Evolutionary conservation across 768 basidiomycete species (phyloP).

Genomic region (Termitomyces eurrhizus): DNA sequence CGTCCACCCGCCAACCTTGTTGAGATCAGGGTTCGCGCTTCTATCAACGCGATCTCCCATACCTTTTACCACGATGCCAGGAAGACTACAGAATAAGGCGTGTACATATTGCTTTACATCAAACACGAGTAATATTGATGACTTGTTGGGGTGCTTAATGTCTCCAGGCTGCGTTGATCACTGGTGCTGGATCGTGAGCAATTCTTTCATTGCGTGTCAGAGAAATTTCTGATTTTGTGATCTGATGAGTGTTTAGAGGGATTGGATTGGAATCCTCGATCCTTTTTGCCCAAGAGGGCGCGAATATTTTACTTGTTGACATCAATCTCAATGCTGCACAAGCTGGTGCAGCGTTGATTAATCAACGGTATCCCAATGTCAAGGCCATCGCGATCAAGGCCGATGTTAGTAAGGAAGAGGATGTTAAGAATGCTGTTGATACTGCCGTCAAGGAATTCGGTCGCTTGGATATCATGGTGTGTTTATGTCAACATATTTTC

Average conservation of each 20-base stretch:
- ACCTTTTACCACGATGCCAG: slow-evolving; percentile 30
- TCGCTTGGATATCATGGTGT: slow-evolving; percentile 93
- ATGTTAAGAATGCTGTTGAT: slow-evolving; percentile 81
- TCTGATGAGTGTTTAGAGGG: slow-evolving; percentile 64
- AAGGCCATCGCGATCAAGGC: slow-evolving; percentile 67
- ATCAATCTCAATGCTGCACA: slow-evolving; percentile 76
- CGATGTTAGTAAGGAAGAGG: slow-evolving; percentile 87
- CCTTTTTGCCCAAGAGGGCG: slow-evolving; percentile 92
- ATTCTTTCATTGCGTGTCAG: neutral
- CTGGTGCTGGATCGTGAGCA: slow-evolving; percentile 85
- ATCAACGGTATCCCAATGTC: slow-evolving; percentile 62
- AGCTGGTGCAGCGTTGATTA: slow-evolving; percentile 60
- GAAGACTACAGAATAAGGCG: slow-evolving; percentile 68
- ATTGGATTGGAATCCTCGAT: slow-evolving; percentile 96
- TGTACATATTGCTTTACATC: neutral
- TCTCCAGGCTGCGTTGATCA: slow-evolving; percentile 69
- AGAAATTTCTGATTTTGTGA: slow-evolving; percentile 8
- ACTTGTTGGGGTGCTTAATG: neutral
- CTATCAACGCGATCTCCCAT: slow-evolving; percentile 4
- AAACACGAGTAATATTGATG: neutral
- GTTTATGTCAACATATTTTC: neutral
- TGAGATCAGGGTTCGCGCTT: neutral
- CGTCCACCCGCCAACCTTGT: neutral
- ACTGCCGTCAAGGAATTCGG: slow-evolving; percentile 81
- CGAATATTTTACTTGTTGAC: slow-evolving; percentile 86